Percentiles rank a stretch among this genome's conserved stretches.
phyloP scores from a whole-genome alignment of 2,329 filamentous ascomycete species.

The Venturia pyrina region DNA sequence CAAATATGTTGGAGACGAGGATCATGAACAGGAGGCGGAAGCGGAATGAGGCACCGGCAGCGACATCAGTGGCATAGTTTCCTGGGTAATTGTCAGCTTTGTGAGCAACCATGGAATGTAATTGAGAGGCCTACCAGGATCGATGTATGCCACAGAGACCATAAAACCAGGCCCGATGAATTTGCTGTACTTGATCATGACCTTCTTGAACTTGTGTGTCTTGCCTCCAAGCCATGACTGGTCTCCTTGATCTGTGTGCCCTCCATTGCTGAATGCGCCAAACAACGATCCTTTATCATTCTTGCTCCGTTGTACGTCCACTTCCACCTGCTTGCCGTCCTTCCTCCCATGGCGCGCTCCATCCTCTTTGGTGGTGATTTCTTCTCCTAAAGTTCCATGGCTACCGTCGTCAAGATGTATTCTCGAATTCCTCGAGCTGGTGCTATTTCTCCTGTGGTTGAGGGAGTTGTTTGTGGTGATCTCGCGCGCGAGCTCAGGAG shows the following conservation, averaged over 20 bases:
- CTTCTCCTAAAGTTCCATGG: conserved; percentile 18
- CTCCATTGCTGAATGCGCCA: background rate
- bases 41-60: conserved; percentile 55
- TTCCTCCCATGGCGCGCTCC: background rate
- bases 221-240: background rate
- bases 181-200: conserved; percentile 39
- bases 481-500: conserved; percentile 46
- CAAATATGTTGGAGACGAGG: conserved; percentile 59
- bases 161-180: conserved; percentile 62
- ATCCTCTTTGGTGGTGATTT: conserved; percentile 14
- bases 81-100: conserved; percentile 42
- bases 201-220: conserved; percentile 8
- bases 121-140: conserved; percentile 28
- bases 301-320: background rate
- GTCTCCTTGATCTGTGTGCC: background rate
- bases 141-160: conserved; percentile 40
- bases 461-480: conserved; percentile 53
- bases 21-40: conserved; percentile 60
- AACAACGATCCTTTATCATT: background rate
- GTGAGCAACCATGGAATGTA: conserved; percentile 25
- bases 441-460: conserved; percentile 32
- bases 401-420: conserved; percentile 25
- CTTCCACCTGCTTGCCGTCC: background rate
- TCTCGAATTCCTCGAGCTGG: conserved; percentile 19
- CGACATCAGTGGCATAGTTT: conserved; percentile 62